Conservation (phyloP, 1,284 basidiomycete genomes). For the Heimioporus retisporus region DNA sequence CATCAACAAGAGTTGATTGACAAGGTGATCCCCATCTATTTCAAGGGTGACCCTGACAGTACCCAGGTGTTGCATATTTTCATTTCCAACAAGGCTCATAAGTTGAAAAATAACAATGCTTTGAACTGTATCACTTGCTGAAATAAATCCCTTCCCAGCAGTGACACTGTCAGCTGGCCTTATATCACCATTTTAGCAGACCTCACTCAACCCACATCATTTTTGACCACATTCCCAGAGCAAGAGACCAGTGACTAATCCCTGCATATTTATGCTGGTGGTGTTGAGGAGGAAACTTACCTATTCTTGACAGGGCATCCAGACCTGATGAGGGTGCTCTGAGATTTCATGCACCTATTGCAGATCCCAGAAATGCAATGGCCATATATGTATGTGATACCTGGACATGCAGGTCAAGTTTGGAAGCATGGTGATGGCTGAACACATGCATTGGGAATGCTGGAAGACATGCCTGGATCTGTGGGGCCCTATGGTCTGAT, state of each 20-base stretch:
- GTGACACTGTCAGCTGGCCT: too few relatives aligned
- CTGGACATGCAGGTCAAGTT: not conserved
- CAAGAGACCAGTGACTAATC: conserved; percentile 3
- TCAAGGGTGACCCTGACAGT: too few relatives aligned
- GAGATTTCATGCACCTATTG: not conserved
- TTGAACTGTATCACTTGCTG: too few relatives aligned
- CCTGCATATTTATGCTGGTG: conserved; percentile 15
- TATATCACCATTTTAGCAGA: conserved; percentile 25
- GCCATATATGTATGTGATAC: not conserved
- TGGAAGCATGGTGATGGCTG: not conserved
- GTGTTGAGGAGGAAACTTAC: conserved; percentile 12
- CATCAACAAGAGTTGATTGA: conserved; percentile 13
- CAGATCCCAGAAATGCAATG: not conserved
- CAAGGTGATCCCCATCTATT: conserved; percentile 11
- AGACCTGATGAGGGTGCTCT: not conserved
- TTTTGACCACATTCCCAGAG: conserved; percentile 10
- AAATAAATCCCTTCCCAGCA: too few relatives aligned
- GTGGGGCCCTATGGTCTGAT: too few relatives aligned
- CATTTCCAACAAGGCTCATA: too few relatives aligned
- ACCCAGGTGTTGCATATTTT: too few relatives aligned
- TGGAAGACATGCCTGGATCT: too few relatives aligned
- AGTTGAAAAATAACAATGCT: too few relatives aligned
- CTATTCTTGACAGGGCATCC: conserved; percentile 6
- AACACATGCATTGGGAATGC: not conserved
- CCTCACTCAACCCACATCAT: conserved; percentile 4